These are phyloP conservation scores for Beverwykella pulmonaria DNA, from an alignment of 495 filamentous ascomycete genomes.

Conservation along the genomic window DNA sequence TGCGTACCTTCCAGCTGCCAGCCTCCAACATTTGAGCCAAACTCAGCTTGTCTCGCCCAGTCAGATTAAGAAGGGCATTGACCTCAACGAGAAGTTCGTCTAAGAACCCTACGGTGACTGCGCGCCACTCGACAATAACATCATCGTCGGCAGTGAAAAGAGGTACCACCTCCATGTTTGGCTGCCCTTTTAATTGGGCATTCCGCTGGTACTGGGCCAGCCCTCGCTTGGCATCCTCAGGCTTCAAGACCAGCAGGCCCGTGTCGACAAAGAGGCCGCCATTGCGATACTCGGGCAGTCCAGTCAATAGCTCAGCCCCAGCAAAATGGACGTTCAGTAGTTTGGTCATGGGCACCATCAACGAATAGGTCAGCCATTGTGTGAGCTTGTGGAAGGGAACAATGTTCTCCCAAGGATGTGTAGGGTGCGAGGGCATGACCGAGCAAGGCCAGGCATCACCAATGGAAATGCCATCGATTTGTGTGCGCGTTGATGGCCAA, in stretches of 20 bases:
- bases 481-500: constrained; percentile 87
- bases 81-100: constrained; percentile 73
- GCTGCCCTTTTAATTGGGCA: constrained; percentile 72
- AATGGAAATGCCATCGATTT: constrained; percentile 83
- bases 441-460: constrained; percentile 95
- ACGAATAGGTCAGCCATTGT: constrained; percentile 86
- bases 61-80: constrained; percentile 64
- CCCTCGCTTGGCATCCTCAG: constrained; percentile 64
- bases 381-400: constrained; percentile 93
- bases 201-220: constrained; percentile 72
- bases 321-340: constrained; percentile 76
- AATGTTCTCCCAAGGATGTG: constrained; percentile 86
- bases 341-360: constrained; percentile 84
- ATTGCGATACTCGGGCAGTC: constrained; percentile 85
- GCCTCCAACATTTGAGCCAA: constrained; percentile 83
- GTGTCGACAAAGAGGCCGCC: constrained; percentile 83
- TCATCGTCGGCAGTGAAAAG: constrained; percentile 79
- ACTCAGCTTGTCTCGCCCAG: constrained; percentile 59
- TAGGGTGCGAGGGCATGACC: constrained; percentile 75
- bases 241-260: constrained; percentile 76
- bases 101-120: constrained; percentile 80
- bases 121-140: constrained; percentile 86
- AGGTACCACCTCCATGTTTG: constrained; percentile 71
- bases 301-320: constrained; percentile 76
- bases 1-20: constrained; percentile 87